Evolutionary conservation across 176 grass and related monocot genomes (phyloP), one percentile per base, ranked within the genome.

Genomic region (Bolboschoenus planiculmis): DNA sequence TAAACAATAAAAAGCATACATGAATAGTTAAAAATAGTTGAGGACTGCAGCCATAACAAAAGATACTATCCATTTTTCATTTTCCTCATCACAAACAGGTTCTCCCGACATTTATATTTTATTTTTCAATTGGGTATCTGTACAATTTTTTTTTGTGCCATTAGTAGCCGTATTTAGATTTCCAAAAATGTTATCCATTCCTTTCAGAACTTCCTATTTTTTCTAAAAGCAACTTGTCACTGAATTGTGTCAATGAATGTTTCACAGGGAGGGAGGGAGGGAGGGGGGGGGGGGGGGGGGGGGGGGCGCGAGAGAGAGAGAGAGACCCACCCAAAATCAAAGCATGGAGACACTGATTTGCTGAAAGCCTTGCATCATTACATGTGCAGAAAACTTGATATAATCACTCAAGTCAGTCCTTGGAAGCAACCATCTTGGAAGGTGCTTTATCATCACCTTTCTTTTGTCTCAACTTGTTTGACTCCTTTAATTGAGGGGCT

Each of bases 381-480:
- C 8, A n/a, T 14, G 36, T 65, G 70, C 70, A 74, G 70, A 27
- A 74, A n/a, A 74, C 18, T 70, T 2, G 3, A 70, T 70, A 40
- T 23, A 15, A 75, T 75, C 23, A 75, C 39, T 39, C 78, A 5
- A 44, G n/a, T 46, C 35, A 65, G 60, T 65, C 79, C 59, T 82
- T 82, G 20, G 79, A 62, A 29, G 56, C 79, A 65, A 50, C 79
- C 56, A 62, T 43, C 35, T 81, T n/a, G 47, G 71, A 75, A 75
- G 71, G 23, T 24, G 24, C 21, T 75, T 44, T 30, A 30, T 15
- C 43, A 16, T 27, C 54, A 33, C 9, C 31, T 60, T 61, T 60
- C 53, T 80, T 60, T 80, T 56, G 2, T 6, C 21, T 59, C 21
- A 9, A 20, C 72, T 76, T 76, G 59, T 82, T 82, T 65, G 79